Conservation (phyloP, 2,329 filamentous ascomycete genomes). For the Geosmithia morbida region DNA sequence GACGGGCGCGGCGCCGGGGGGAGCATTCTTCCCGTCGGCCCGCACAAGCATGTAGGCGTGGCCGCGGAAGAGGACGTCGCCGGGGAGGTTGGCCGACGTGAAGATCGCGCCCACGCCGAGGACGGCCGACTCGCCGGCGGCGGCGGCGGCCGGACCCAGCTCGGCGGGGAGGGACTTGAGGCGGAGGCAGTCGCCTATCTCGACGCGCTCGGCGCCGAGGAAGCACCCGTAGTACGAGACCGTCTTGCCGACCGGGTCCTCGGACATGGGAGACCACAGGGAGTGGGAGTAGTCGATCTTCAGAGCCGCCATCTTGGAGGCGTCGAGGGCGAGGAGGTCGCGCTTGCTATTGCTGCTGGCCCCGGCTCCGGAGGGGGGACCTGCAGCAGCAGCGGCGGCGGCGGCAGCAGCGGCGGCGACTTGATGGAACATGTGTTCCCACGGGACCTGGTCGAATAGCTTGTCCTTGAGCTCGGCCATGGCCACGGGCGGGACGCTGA, state of each 20-base stretch:
- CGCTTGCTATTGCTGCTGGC: slow-evolving; percentile 9
- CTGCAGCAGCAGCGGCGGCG: slow-evolving; percentile 17
- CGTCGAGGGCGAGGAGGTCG: slow-evolving; percentile 29
- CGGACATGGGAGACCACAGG: slow-evolving; percentile 24
- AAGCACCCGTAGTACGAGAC: slow-evolving; percentile 30
- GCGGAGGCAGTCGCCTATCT: slow-evolving; percentile 32
- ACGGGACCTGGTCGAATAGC: slow-evolving; percentile 25
- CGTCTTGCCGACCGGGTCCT: slow-evolving; percentile 15
- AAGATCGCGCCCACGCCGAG: slow-evolving; percentile 26
- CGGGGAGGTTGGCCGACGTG: slow-evolving; percentile 18
- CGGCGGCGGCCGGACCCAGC: slow-evolving; percentile 15
- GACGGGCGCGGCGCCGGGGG: slow-evolving; percentile 4
- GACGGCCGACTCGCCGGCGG: slow-evolving; percentile 14
- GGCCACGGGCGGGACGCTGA: slow-evolving; percentile 29
- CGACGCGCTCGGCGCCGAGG: slow-evolving; percentile 34
- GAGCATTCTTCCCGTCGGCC: slow-evolving; percentile 9
- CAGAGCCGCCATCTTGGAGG: slow-evolving; percentile 34
- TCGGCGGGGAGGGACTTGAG: slow-evolving; percentile 25
- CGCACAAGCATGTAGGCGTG: slow-evolving; percentile 21
- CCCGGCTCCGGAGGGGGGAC: neutral
- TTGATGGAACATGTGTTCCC: slow-evolving; percentile 20
- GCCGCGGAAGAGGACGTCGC: slow-evolving; percentile 23
- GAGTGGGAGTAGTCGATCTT: slow-evolving; percentile 34
- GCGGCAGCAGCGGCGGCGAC: slow-evolving; percentile 6
- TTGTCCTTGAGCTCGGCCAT: slow-evolving; percentile 22